Conservation (phyloP, 2,329 filamentous ascomycete genomes). For the Arthrobotrys musiformis region DNA sequence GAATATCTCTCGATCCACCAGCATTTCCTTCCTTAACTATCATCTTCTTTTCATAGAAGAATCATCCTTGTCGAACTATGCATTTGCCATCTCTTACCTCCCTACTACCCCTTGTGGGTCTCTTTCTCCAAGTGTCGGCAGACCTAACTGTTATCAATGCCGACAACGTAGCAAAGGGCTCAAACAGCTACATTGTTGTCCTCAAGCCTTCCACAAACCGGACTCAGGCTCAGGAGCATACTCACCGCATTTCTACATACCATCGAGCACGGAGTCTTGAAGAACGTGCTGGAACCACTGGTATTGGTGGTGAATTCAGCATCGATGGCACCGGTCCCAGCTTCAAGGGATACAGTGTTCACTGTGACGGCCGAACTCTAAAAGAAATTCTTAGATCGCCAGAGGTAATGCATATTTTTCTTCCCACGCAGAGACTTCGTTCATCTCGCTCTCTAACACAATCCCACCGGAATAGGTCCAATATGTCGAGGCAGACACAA, state of each 20-base stretch:
- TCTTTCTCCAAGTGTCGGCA: constrained; percentile 24
- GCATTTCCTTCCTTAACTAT: not conserved
- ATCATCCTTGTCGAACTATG: not conserved
- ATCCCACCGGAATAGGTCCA: not conserved
- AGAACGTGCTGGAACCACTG: constrained; percentile 2
- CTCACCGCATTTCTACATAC: constrained; percentile 7
- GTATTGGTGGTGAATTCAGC: constrained; percentile 6
- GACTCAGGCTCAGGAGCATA: constrained; percentile 60
- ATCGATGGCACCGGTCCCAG: constrained; percentile 1
- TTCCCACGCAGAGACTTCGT: no score
- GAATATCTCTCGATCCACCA: not conserved
- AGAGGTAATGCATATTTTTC: constrained; percentile 13
- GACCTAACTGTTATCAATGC: constrained; percentile 1
- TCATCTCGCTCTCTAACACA: not conserved
- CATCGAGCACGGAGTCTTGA: not conserved
- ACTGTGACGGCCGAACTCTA: constrained; percentile 22
- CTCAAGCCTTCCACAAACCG: constrained; percentile 65
- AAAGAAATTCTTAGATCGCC: constrained; percentile 22
- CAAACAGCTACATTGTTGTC: constrained; percentile 73
- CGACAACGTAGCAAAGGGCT: constrained; percentile 64
- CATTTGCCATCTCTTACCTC: constrained; percentile 6
- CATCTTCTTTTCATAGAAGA: not conserved
- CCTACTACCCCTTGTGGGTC: constrained; percentile 17
- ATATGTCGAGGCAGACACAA: constrained; percentile 33
- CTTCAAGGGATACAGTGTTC: constrained; percentile 26